A percentile compares a stretch with the other conserved stretches of the same genome.
These are phyloP conservation scores for Colletotrichum sp. DNA, from an alignment of 2,329 filamentous ascomycete genomes.

Conservation along the genomic window DNA sequence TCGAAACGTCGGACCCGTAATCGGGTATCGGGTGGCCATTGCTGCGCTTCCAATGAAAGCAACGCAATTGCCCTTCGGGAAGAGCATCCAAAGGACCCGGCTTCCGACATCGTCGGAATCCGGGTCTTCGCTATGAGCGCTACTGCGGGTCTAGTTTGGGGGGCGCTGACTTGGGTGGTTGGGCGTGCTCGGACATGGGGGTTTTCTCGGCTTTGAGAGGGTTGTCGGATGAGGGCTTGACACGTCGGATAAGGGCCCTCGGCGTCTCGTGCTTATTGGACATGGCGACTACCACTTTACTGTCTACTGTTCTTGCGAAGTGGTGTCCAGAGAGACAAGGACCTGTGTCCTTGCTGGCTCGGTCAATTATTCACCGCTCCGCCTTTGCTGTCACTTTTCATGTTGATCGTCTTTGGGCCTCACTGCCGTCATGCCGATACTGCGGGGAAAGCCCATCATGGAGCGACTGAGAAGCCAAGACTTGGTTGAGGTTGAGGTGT, in stretches of 20 bases:
- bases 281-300: not conserved
- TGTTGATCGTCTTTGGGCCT: not conserved
- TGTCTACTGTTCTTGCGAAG: not conserved
- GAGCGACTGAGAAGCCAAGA: not conserved
- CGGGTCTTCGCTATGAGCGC: not conserved
- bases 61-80: not conserved
- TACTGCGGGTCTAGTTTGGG: not conserved
- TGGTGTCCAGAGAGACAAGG: not conserved
- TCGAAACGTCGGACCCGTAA: constrained; percentile 11
- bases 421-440: not conserved
- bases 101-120: not conserved
- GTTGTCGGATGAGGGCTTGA: constrained; percentile 12
- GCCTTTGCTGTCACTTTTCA: not conserved
- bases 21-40: not conserved
- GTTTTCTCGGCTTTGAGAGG: not conserved
- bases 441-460: not conserved
- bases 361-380: not conserved
- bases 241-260: constrained; percentile 4
- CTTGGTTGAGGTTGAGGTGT: not conserved
- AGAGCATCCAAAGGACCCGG: not conserved
- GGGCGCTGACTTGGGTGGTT: not conserved
- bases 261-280: not conserved
- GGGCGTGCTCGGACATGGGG: not conserved
- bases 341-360: not conserved
- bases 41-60: not conserved